Evolutionary conservation across 306 rosid genomes (phyloP).

Genomic region (Morella rubra): DNA sequence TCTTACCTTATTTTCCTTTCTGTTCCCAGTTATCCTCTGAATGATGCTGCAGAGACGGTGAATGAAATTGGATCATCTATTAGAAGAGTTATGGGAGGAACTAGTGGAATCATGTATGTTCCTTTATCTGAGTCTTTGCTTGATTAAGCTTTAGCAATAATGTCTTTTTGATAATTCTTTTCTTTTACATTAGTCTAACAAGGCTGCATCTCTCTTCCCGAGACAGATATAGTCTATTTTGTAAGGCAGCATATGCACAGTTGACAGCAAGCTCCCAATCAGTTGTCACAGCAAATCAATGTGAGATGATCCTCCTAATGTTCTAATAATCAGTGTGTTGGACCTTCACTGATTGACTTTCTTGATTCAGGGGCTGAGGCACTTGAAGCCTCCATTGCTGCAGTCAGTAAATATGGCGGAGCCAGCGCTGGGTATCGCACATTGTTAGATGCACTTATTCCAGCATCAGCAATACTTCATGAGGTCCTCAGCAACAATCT

Average conservation of each 20-base stretch:
- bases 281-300: constrained; percentile 50
- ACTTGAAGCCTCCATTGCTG: constrained; percentile 74
- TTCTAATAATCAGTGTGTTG: constrained; percentile 8
- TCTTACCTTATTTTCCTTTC: constrained; percentile 32
- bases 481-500: constrained; percentile 47
- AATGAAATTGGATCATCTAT: constrained; percentile 79
- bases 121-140: constrained; percentile 31
- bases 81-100: constrained; percentile 91
- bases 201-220: not conserved
- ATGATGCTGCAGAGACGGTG: constrained; percentile 86
- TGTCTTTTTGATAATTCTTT: constrained; percentile 8
- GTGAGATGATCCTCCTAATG: constrained; percentile 49
- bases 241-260: constrained; percentile 72
- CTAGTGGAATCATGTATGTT: constrained; percentile 86
- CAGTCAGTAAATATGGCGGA: constrained; percentile 90
- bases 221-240: constrained; percentile 69
- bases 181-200: not conserved
- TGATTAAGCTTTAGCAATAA: constrained; percentile 9
- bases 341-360: constrained; percentile 28
- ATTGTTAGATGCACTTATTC: constrained; percentile 87
- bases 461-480: constrained; percentile 70
- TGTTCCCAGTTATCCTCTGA: constrained; percentile 81
- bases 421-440: constrained; percentile 95
- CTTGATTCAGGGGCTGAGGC: constrained; percentile 81
- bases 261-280: constrained; percentile 57